phyloP scores from a whole-genome alignment of 352 stramenopile genomes.

The Hyphochytrium catenoides region DNA sequence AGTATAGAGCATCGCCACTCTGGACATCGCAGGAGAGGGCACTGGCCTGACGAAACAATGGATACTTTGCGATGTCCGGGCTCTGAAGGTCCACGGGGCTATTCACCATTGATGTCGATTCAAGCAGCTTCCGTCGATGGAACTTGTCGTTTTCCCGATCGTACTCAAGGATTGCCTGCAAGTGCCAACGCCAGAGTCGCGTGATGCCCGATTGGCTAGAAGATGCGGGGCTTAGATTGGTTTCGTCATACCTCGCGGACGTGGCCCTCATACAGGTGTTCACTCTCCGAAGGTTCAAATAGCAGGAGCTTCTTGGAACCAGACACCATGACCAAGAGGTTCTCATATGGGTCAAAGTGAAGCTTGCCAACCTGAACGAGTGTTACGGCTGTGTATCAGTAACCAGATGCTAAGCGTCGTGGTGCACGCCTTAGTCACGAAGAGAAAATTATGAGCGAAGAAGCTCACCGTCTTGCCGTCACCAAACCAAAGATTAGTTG shows the following conservation, averaged over 20 bases:
- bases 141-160: background rate
- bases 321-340: slow-evolving; percentile 11
- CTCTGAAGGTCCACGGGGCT: slow-evolving; percentile 7
- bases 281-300: slow-evolving; percentile 7
- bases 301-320: slow-evolving; percentile 11
- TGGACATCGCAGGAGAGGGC: background rate
- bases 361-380: slow-evolving; percentile 9
- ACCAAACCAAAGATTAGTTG: slow-evolving; percentile 11
- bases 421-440: background rate
- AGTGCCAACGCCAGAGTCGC: background rate
- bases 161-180: slow-evolving; percentile 6
- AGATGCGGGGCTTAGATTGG: background rate
- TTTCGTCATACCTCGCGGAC: slow-evolving; percentile 7
- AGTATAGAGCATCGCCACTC: slow-evolving; percentile 2
- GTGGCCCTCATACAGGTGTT: slow-evolving; percentile 9
- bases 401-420: background rate
- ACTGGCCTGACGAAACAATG: background rate
- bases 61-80: slow-evolving; percentile 1
- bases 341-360: slow-evolving; percentile 14
- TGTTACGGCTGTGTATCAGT: too few species aligned
- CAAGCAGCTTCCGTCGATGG: background rate
- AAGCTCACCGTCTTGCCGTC: slow-evolving; percentile 9
- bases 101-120: slow-evolving; percentile 12
- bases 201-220: background rate
- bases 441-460: too few species aligned